phyloP scores from a whole-genome alignment of 805 yeast species.

The Candida jianshihensis region DNA sequence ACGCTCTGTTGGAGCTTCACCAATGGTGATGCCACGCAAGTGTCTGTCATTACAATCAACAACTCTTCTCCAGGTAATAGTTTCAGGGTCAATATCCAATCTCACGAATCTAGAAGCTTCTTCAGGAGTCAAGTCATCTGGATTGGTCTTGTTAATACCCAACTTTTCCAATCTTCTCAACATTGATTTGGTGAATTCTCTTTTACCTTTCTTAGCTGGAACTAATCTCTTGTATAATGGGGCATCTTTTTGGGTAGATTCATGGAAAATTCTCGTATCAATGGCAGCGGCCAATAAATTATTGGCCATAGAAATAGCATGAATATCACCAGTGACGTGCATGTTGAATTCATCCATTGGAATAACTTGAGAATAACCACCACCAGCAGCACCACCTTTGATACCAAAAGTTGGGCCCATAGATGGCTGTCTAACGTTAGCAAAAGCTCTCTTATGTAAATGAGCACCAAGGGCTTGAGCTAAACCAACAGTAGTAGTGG shows the following conservation, averaged over 20 bases:
- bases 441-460: conserved; percentile 73
- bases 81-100: conserved; percentile 81
- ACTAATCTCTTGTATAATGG: conserved; percentile 82
- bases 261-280: conserved; percentile 96
- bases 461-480: conserved; percentile 97
- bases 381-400: conserved; percentile 99
- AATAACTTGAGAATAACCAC: conserved; percentile 95
- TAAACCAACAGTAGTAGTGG: conserved; percentile 92
- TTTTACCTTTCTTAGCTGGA: conserved; percentile 74
- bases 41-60: conserved; percentile 92
- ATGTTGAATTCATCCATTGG: conserved; percentile 99
- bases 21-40: conserved; percentile 82
- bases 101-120: conserved; percentile 73
- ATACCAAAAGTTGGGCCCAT: conserved; percentile 99
- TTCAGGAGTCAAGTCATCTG: conserved; percentile 70
- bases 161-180: conserved; percentile 65
- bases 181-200: conserved; percentile 78
- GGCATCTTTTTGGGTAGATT: conserved; percentile 72
- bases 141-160: conserved; percentile 77
- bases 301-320: conserved; percentile 91
- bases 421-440: conserved; percentile 94
- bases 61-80: conserved; percentile 89
- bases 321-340: conserved; percentile 97
- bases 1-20: conserved; percentile 90
- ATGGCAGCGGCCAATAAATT: conserved; percentile 93